A percentile compares a stretch with the other conserved stretches of the same genome.
Conservation (phyloP, 2,329 filamentous ascomycete genomes). For the Colletotrichum siamense region DNA sequence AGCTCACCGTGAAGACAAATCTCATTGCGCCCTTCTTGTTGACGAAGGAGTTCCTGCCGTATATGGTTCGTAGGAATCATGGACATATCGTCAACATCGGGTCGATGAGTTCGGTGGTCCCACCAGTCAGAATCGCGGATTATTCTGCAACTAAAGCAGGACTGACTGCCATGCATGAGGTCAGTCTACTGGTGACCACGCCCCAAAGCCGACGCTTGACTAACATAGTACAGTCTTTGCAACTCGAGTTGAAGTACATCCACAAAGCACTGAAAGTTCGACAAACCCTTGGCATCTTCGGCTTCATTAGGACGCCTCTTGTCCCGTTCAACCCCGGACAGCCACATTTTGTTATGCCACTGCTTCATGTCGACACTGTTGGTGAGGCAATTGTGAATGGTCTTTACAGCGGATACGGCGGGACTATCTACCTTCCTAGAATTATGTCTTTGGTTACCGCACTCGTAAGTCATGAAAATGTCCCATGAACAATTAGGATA, state of each 20-base stretch:
- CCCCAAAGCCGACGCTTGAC: background rate
- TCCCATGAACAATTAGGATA: fast-evolving
- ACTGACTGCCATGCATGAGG: slow-evolving; percentile 33
- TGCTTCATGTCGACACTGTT: slow-evolving; percentile 37
- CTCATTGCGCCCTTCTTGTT: slow-evolving; percentile 63
- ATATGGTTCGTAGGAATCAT: slow-evolving; percentile 63
- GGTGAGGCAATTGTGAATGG: slow-evolving; percentile 31
- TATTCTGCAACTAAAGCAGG: slow-evolving; percentile 62
- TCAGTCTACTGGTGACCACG: background rate
- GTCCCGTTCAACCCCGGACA: slow-evolving; percentile 29
- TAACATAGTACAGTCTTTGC: slow-evolving; percentile 22
- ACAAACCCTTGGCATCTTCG: slow-evolving; percentile 32
- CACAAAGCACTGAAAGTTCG: slow-evolving; percentile 33
- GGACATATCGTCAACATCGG: slow-evolving; percentile 70
- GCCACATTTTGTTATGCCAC: slow-evolving; percentile 32
- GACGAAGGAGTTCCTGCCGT: slow-evolving; percentile 63
- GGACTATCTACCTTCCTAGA: slow-evolving; percentile 33
- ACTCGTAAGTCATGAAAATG: slow-evolving; percentile 27
- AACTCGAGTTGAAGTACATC: slow-evolving; percentile 32
- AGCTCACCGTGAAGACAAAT: slow-evolving; percentile 47
- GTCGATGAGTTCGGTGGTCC: slow-evolving; percentile 59
- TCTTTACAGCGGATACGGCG: slow-evolving; percentile 35
- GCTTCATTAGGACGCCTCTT: slow-evolving; percentile 37
- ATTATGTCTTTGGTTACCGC: slow-evolving; percentile 29
- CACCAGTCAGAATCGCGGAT: slow-evolving; percentile 61